Base-by-base conservation (phyloP, 1,284 basidiomycete species). In the Salmacisia buchloeana region DNA sequence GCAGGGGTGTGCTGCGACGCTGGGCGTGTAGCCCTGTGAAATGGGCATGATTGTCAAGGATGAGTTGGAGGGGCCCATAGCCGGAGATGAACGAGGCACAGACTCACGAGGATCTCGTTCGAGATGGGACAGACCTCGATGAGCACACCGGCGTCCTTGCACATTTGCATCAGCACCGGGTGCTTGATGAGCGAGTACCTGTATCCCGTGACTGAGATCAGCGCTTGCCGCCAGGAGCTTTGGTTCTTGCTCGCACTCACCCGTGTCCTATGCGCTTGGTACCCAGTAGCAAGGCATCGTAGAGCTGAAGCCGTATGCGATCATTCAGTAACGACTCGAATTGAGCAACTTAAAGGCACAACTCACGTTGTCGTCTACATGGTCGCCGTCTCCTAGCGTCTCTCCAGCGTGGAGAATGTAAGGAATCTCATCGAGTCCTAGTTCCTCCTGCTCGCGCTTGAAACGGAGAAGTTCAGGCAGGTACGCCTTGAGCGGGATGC, bases 401-500 rank as follows among this genome's bases (percentile, higher is more conserved):
- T 90, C 88, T 35, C 89, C 89, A 0, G 88, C 89, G 71, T 91
- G 90, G 69, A 91, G 86, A 54, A 91, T 84, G 76, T 89, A 89
- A 0, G 90, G 89, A 31, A 91, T 85, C 31, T 87, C 46, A 13
- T 52, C 84, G 1, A 91, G 68, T 0, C 85, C 84, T 54, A 85
- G 81, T 63, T 86, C 85, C 59, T 84, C 82, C 66, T 85, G 84
- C 36, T 84, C 83, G 59, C 84, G 80, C 43, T 83, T 81, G 81
- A 90, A 90, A 33, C 81, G 81, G 5, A 88, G 80, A 18, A 91
- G 82, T 15, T 85, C 83, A 35, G 85, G 84, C 29, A 86, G 76
- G 75, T 90, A 91, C 70, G 87, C 82, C 10, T 83, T 84, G 33
- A 90, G 82, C 18, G 89, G 87, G 25, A 82, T 82, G 15, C 86